Evolutionary conservation across 371 early-diverging fungal genomes (phyloP), one percentile per base, ranked within the genome.

Genomic region (Encephalitozoon cuniculi): DNA sequence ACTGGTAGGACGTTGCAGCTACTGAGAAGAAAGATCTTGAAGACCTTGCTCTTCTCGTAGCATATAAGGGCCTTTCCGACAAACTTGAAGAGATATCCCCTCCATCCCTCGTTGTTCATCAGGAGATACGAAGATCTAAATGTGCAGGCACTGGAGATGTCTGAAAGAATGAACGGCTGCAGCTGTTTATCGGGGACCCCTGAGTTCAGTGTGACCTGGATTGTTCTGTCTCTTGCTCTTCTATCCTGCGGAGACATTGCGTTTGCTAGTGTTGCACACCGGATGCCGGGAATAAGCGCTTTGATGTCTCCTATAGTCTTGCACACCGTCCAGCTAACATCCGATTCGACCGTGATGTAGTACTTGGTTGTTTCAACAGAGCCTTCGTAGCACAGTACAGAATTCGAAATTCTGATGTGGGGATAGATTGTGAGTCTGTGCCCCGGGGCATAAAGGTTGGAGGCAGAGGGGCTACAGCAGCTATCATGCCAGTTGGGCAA

Each of bases 31-130:
- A 71, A 39, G 30, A 71, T 41, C 44, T 52, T 71, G 21, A 43
- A 43, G 30, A 71, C 71, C 32, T 43, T 55, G 2, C 43, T 71
- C 40, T 30, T 54, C 30, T 71, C 59, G 32, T 71, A 71, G 18
- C 59, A 71, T 25, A 71, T 63, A 40, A 71, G 71, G 25, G 71
- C 71, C 30, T 71, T 71, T 5, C 71, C 71, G 26, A 71, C 71
- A 41, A 71, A 32, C 43, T 71, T 71, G 23, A 54, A 71, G n/a
- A 59, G 23, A 11, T 71, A 71, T 26, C 63, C 59, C 30, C 15
- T 55, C 59, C 59, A 59, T 59, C 59, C 59, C 2, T 59, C 37
- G 4, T 54, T 55, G 32, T 71, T 15, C 59, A 71, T 34, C 41
- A 71, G 26, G 21, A 71, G 71, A 59, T 71, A 71, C 8, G 54